phyloP scores from a whole-genome alignment of 1,284 basidiomycete species.

The Grifola frondosa region DNA sequence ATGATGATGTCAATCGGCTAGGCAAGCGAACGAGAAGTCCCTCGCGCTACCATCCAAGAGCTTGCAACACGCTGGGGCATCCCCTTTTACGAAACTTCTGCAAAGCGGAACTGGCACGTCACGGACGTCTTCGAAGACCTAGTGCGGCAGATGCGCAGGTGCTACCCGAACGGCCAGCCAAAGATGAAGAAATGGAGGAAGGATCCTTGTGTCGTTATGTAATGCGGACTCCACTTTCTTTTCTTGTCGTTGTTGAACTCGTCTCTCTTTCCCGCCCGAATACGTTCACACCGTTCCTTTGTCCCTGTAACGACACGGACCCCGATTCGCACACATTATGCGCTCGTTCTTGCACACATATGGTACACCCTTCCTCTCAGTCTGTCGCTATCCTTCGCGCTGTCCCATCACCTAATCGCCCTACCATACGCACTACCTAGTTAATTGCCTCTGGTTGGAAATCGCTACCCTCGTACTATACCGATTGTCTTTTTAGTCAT shows the following conservation, averaged over 20 bases:
- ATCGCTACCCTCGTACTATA: too few species aligned
- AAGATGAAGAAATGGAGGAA: slow-evolving; percentile 28
- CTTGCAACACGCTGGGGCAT: slow-evolving; percentile 69
- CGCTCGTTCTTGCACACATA: too few species aligned
- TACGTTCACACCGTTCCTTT: not conserved
- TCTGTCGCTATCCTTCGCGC: too few species aligned
- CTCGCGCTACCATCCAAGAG: slow-evolving; percentile 60
- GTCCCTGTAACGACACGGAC: too few species aligned
- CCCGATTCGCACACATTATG: too few species aligned
- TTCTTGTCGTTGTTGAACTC: not conserved
- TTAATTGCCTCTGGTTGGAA: too few species aligned
- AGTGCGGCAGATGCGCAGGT: slow-evolving; percentile 68
- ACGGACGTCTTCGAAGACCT: slow-evolving; percentile 79
- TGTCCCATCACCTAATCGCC: too few species aligned
- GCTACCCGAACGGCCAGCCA: slow-evolving; percentile 51
- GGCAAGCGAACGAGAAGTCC: slow-evolving; percentile 79
- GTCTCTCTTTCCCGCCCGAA: not conserved
- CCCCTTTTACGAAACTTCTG: slow-evolving; percentile 84
- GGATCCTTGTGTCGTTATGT: slow-evolving; percentile 60
- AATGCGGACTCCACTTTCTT: slow-evolving; percentile 19
- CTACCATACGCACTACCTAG: too few species aligned
- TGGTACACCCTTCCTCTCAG: too few species aligned
- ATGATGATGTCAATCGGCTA: slow-evolving; percentile 3
- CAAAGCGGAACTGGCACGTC: slow-evolving; percentile 80
- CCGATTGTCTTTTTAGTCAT: too few species aligned